Evolutionary conservation across 2,329 filamentous ascomycete species (phyloP), one percentile per base, ranked within the genome.

Genomic region (Clonostachys byssicola): DNA sequence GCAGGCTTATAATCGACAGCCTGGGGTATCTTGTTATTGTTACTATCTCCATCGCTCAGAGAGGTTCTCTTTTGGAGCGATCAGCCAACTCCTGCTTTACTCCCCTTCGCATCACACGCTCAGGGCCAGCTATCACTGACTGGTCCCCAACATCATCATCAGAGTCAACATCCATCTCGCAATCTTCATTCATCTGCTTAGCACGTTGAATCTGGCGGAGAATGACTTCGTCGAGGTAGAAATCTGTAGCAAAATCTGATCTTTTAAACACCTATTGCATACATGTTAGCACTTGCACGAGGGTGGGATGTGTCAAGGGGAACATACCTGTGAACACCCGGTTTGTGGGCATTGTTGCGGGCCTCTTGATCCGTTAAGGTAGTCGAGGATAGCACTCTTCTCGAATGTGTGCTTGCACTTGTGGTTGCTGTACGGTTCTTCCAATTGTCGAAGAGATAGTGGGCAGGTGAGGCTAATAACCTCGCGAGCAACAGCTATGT

Each of bases 331-430:
- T 43, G 71, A 68, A 60, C 87, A 91, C 2, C 86, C 86, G 3
- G 77, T 67, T 48, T 83, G 75, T 0, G 86, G 86, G 60, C 87
- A 91, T 46, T 77, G 70, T 1, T 78, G 39, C n/a, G 39, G 70
- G 44, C 61, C 47, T 54, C 66, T 45, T 44, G 57, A 49, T 54
- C 57, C 47, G 73, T 73, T 60, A 72, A 84, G 40, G 50, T 70
- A 71, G n/a, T 81, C 75, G 20, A 79, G 48, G 38, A 92, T 84
- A 1, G 81, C 80, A 2, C 61, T 58, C 61, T 80, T 85, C 59
- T 92, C 85, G 59, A 89, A 92, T 0, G 78, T 83, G 61, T 92
- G 88, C 47, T 79, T 82, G 69, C 88, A 92, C 53, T 80, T 78
- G 13, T 60, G 68, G 55, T 80, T 88, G 47, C 79, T 87, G 57